These are phyloP conservation scores for Fusarium circinatum DNA, from an alignment of 2,329 filamentous ascomycete genomes.

Conservation along the genomic window DNA sequence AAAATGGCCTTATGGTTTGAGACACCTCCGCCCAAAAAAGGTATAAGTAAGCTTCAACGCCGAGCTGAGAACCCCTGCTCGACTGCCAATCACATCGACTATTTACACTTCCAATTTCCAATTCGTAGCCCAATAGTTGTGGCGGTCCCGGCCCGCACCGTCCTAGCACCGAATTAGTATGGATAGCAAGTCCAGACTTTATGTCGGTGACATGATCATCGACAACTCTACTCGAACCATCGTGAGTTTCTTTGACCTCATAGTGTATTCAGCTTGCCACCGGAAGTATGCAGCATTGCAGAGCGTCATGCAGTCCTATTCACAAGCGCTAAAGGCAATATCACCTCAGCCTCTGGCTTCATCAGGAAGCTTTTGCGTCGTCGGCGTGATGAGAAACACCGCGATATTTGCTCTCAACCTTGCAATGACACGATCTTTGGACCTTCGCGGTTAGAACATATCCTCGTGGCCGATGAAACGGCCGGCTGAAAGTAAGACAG, in stretches of 20 bases:
- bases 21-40: not conserved
- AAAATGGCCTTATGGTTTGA: not conserved
- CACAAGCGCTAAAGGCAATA: not conserved
- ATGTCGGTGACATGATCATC: not conserved
- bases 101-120: not conserved
- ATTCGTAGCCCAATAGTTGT: not conserved
- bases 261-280: not conserved
- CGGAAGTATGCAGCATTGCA: not conserved
- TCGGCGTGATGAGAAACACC: not conserved
- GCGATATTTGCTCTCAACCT: not conserved
- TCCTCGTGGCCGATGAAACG: accelerated
- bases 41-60: not conserved
- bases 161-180: accelerated
- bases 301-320: not conserved
- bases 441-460: not conserved
- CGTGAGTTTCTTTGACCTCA: accelerated
- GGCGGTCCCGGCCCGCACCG: not conserved
- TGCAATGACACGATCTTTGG: not conserved
- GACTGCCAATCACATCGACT: not conserved
- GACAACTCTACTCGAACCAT: no score
- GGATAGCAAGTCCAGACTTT: not conserved
- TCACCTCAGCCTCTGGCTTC: not conserved
- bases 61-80: not conserved
- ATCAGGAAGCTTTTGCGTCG: not conserved
- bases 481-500: slow-evolving; percentile 2